phyloP scores from a whole-genome alignment of 305 asterid genomes.

The Solanum hybrid region DNA sequence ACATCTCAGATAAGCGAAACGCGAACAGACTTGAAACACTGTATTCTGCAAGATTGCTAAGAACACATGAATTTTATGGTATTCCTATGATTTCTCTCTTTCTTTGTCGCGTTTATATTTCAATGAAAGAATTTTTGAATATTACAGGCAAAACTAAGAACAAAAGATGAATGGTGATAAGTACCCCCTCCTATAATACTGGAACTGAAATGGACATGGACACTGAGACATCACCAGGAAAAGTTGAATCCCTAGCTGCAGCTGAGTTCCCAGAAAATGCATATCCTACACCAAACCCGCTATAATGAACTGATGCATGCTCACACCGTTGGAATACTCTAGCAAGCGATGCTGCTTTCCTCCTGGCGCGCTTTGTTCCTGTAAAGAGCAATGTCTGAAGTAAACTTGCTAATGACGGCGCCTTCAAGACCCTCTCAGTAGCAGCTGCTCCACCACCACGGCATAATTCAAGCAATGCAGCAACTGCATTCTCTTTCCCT shows the following conservation, averaged over 20 bases:
- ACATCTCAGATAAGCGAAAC: too few relatives aligned
- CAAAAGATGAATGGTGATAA: constrained; percentile 21
- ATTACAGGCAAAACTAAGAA: constrained; percentile 22
- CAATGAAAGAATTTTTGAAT: constrained; percentile 24
- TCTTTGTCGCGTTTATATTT: constrained; percentile 18
- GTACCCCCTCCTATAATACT: constrained; percentile 39
- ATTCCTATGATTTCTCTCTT: constrained; percentile 25
- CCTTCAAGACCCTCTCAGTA: constrained; percentile 60
- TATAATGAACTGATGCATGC: constrained; percentile 34
- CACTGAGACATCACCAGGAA: constrained; percentile 55
- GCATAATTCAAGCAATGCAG: constrained; percentile 73
- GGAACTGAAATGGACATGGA: constrained; percentile 68
- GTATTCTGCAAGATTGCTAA: background rate
- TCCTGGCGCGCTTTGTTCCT: constrained; percentile 83
- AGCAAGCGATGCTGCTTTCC: constrained; percentile 91
- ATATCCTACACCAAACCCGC: constrained; percentile 56
- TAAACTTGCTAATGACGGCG: constrained; percentile 59
- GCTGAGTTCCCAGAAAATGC: constrained; percentile 46
- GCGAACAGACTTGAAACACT: background rate
- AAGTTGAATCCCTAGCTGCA: constrained; percentile 39
- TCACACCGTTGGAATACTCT: constrained; percentile 72
- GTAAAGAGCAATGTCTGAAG: constrained; percentile 70
- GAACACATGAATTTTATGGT: background rate
- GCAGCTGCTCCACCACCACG: constrained; percentile 65
- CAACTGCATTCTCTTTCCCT: constrained; percentile 92